Base-by-base conservation (phyloP, 2,329 filamentous ascomycete genomes). In the Zopfia rhizophila region DNA sequence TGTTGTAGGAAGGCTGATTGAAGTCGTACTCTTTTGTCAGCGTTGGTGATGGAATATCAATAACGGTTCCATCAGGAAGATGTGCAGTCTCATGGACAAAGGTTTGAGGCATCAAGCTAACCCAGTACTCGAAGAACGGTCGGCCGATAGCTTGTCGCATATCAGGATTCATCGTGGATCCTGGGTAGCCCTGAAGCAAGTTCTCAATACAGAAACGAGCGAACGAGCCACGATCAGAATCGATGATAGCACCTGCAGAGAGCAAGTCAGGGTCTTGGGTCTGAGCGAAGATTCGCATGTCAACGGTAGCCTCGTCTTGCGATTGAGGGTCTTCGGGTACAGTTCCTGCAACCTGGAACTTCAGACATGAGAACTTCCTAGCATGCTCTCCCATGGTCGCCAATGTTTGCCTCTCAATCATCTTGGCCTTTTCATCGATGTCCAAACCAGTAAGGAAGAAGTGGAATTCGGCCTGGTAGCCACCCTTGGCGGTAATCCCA, bases 291-390 rank as follows among this genome's bases (percentile, higher is more conserved):
- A 62, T 56, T 11, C 59, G 46, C 33, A 65, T 47, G 35, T 63
- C 60, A 5, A 61, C 60, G 8, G 63, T 65, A 6, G 61, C 60
- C 17, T 54, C 52, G 32, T 63, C 53, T 24, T 64, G 59, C 8
- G 48, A 53, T 29, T 46, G 45, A 6, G 59, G 61, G 23, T 64
- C 46, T 32, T 55, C 27, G 0, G 57, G 53, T 2, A 55, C 55
- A 10, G 45, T 41, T 13, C 58, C 58, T 4, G 38, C 42, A 4
- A 53, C 72, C 55, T 81, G 77, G 39, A 80, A 80, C 14, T 80
- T 76, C 12, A 81, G 66, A 3, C 75, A 58, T 32, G 78, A 71
- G 21, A 78, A 65, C 17, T 71, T 58, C 10, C 72, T 36, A 5
- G 14, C 59, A 16, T 60, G 65, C 60, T 46, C 42, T n/a, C 42